Conservation (phyloP, 192 early-diverging fungal genomes). For the Blastocladiella britannica region DNA sequence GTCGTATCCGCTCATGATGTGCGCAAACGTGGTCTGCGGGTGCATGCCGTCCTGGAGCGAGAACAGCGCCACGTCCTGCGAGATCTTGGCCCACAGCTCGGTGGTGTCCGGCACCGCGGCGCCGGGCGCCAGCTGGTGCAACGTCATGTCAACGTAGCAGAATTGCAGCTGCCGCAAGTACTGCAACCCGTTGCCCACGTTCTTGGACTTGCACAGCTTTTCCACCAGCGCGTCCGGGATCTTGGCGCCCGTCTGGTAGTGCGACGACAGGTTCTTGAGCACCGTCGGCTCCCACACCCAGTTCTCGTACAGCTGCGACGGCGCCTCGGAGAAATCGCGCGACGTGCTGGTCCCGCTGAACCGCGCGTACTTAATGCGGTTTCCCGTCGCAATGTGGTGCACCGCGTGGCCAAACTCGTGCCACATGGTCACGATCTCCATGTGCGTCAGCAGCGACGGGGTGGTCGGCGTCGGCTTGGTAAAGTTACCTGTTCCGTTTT, state of each 20-base stretch:
- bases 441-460: slow-evolving; percentile 58
- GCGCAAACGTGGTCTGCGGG: slow-evolving; percentile 24
- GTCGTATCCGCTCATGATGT: slow-evolving; percentile 51
- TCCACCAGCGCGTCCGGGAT: slow-evolving; percentile 50
- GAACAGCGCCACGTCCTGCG: slow-evolving; percentile 15
- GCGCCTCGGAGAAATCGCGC: slow-evolving; percentile 73
- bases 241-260: slow-evolving; percentile 46
- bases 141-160: slow-evolving; percentile 49
- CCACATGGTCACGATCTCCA: slow-evolving; percentile 62
- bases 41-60: slow-evolving; percentile 10
- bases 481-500: too few relatives aligned
- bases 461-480: slow-evolving; percentile 37
- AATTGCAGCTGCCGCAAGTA: slow-evolving; percentile 59
- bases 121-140: slow-evolving; percentile 36
- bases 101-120: slow-evolving; percentile 12
- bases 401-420: slow-evolving; percentile 64
- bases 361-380: slow-evolving; percentile 41
- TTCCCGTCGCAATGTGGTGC: slow-evolving; percentile 48
- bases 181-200: slow-evolving; percentile 47
- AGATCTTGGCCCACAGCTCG: slow-evolving; percentile 18
- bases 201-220: slow-evolving; percentile 44
- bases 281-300: slow-evolving; percentile 47
- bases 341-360: slow-evolving; percentile 61
- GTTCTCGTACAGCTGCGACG: slow-evolving; percentile 79
- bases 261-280: slow-evolving; percentile 32